Base-by-base conservation (phyloP, 2,329 filamentous ascomycete genomes). In the Colletotrichum neosansevieriae region DNA sequence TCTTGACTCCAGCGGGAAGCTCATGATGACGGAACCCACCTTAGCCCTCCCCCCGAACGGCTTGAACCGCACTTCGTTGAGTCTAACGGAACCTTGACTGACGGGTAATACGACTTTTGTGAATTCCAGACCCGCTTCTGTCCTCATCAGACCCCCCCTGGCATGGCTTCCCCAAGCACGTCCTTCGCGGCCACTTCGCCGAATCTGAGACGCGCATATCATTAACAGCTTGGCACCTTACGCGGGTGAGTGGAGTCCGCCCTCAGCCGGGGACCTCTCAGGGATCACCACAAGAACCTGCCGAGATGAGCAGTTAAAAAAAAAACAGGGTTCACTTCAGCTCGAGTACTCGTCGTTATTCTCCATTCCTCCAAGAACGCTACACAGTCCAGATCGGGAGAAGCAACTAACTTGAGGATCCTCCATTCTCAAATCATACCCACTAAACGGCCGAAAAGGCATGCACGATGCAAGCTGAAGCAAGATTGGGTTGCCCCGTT, bases 201-300 rank as follows among this genome's bases (percentile, higher is more conserved):
- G 58, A 32, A 53, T 61, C 58, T 61, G 58, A 61, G 47, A 61
- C 58, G 53, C 15, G 36, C 58, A 61, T 51, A 19, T 61, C 58
- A 32, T 44, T 15, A 19, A 15, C 45, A 50, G 47, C 47, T 53
- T 34, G 7, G n/a, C 0, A 6, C 4, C 36, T 61, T 53, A 61
- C 36, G 58, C 38, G 47, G 17, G 58, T 29, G 58, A 40, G 29
- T 15, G 21, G 49, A 47, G 58, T 9, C 10, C 24, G 34, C 32
- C n/a, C 19, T 40, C 34, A 15, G 10, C 51, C 51, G 15, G 6
- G 12, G 32, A 7, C 32, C 36, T 36, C 24, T 19, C 19, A 36
- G 58, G 17, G 58, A 61, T 61, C 58, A 36, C 47, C 58, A 44
- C 21, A 42, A 34, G 47, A 24, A 53, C 47, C 47, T 51, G 12